Base-by-base conservation (phyloP, 2,329 filamentous ascomycete species). In the Trichophyton benhamiae region DNA sequence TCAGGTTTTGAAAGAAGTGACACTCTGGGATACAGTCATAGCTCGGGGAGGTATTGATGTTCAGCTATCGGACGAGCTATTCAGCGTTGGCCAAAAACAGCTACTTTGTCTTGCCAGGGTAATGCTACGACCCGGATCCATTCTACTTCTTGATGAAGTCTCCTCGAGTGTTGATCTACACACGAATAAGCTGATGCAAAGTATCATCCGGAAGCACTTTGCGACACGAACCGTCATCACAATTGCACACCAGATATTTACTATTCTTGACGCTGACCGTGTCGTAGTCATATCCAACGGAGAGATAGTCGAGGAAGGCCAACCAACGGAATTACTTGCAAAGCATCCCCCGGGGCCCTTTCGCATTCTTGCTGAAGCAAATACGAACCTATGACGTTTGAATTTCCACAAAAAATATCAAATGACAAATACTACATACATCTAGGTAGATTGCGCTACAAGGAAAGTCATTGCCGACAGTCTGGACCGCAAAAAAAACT, bases 161-260 rank as follows among this genome's bases (percentile, higher is more conserved):
- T 30, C 53, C 20, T 15, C 20, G 20, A 57, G 83, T 13, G 83
- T 86, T 22, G 84, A 87, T 69, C 82, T 86, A 49, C 82, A 86
- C 72, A 87, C 84, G 1, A 82, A 87, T 72, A 80, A 82, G 46
- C 74, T 86, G 77, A 75, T 86, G 62, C 84, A 86, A 72, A 78
- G 80, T 30, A 85, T 83, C 7, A 72, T 86, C 58, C 79, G 83
- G 60, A 83, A 80, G 69, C 80, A 75, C 67, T 97, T 99, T 77
- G 82, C 86, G 64, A 89, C 96, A 75, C 85, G 89, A 60, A 99
- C 94, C 44, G 96, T 97, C 74, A 95, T 99, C 74, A 97, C 94
- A 0, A 95, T 99, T 69, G 94, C 94, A 36, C 94, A 97, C 17
- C 38, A 41, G 38, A 41, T 41, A 15, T 41, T 41, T 15, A 69